Evolutionary conservation across 2,329 filamentous ascomycete species (phyloP), one percentile per base, ranked within the genome.

Genomic region (Talaromyces sp.): DNA sequence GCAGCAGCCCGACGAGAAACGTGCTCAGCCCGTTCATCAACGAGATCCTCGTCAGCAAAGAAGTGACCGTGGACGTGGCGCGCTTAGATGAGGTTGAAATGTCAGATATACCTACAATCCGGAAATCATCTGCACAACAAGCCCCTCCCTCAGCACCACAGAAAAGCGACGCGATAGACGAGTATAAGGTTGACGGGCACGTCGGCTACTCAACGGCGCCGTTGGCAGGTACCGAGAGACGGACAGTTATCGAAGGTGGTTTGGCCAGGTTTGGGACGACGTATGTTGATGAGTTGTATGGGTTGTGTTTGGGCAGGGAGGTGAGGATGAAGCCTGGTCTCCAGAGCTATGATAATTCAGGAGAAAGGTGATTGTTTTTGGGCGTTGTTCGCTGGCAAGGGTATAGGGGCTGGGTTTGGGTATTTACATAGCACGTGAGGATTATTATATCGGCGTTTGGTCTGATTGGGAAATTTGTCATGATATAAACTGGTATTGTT

Each of bases 201-300:
- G 48, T 55, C 21, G 46, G 16, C 1, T 48, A 57, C 12, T 62
- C 54, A 31, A 57, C 31, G 8, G 28, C 39, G 9, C 35, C 28
- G 14, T 33, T 57, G 33, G 50, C 42, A 11, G 40, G 39, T 42
- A 21, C 44, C 5, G 60, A 62, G 50, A 28, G 60, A 12, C 46
- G 46, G 31, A 62, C 42, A 14, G 40, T 62, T 39, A 62, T 62
- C 35, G 61, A 62, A 31, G 60, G 60, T 23, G 56, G 61, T 14
- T 25, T 55, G 16, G 35, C 46, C 23, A 44, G 57, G 6, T 59
- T 59, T 39, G 56, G 61, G 6, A 46, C 60, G 14, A 57, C 50
- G 40, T 63, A 63, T 63, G 61, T 63, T 3, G 61, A 63, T 14
- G 61, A 63, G 21, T 37, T 63, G 48, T 63, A 63, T 46, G 56